These are phyloP conservation scores for Tritrichomonas musculus DNA, from an alignment of 208 protist genomes.

Conservation along the genomic window DNA sequence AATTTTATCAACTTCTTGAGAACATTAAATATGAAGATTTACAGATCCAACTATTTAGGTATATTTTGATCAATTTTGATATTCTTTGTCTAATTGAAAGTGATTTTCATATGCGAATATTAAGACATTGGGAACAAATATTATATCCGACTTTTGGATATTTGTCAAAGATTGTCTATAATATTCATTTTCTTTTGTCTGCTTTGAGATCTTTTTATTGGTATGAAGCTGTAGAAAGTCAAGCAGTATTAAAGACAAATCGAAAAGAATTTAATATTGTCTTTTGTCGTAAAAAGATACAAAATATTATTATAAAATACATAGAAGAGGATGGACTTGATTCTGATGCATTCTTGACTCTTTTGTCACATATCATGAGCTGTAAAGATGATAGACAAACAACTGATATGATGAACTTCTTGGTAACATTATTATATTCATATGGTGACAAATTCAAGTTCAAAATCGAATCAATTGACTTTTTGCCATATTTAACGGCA, in stretches of 20 bases:
- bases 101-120: background rate
- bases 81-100: background rate
- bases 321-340: background rate
- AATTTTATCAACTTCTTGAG: background rate
- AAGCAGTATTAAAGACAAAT: background rate
- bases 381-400: background rate
- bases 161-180: background rate
- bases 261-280: background rate
- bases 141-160: background rate
- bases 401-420: background rate
- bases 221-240: background rate
- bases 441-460: too few relatives aligned
- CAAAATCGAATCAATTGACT: too few relatives aligned
- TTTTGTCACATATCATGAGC: background rate
- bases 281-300: background rate
- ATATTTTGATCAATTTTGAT: background rate
- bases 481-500: too few relatives aligned
- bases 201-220: background rate
- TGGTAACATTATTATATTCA: background rate
- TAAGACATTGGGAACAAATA: background rate
- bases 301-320: background rate
- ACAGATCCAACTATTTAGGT: background rate
- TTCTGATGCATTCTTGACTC: background rate
- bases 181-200: background rate
- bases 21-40: background rate